A percentile compares a stretch with the other conserved stretches of the same genome.
phyloP scores from a whole-genome alignment of 441 rosid genomes.

The Cnidoscolus chayamansa region DNA sequence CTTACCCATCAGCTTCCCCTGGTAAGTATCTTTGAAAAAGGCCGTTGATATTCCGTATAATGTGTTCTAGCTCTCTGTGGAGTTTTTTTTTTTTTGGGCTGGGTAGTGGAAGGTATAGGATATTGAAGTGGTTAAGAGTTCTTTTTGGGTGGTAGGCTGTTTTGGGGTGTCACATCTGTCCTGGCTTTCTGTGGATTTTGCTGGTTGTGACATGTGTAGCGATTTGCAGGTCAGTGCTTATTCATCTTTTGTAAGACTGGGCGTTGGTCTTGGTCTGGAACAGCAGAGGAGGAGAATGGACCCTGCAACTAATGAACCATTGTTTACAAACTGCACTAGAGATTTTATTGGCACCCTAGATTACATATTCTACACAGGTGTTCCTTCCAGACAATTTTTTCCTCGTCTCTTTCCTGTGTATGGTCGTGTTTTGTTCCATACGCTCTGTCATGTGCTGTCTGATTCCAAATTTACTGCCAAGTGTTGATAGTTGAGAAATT shows the following conservation, averaged over 20 bases:
- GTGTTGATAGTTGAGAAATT: not conserved
- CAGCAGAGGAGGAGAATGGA: constrained; percentile 92
- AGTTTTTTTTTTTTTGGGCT: not conserved
- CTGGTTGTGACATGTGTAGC: constrained; percentile 21
- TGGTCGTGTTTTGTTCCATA: not conserved
- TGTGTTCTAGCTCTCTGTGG: not conserved
- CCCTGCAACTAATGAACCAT: constrained; percentile 79
- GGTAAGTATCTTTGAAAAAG: constrained; percentile 44
- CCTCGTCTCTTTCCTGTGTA: not conserved
- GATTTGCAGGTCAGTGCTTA: constrained; percentile 91
- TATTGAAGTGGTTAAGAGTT: not conserved
- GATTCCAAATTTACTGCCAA: constrained; percentile 3
- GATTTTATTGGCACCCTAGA: constrained; percentile 97
- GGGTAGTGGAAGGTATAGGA: not conserved
- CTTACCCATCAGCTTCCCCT: constrained; percentile 87
- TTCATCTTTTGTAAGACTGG: constrained; percentile 74
- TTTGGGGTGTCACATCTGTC: not conserved
- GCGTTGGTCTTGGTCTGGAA: constrained; percentile 58
- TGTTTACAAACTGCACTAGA: constrained; percentile 89
- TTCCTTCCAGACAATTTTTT: constrained; percentile 4
- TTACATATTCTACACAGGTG: constrained; percentile 98
- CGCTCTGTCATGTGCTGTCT: constrained; percentile 10
- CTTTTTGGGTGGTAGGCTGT: not conserved
- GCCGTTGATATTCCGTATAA: not conserved
- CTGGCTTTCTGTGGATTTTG: constrained; percentile 5